A percentile compares a stretch with the other conserved stretches of the same genome.
Evolutionary conservation across 352 stramenopile species (phyloP).

Genomic region (Globisporangium cystogenes): DNA sequence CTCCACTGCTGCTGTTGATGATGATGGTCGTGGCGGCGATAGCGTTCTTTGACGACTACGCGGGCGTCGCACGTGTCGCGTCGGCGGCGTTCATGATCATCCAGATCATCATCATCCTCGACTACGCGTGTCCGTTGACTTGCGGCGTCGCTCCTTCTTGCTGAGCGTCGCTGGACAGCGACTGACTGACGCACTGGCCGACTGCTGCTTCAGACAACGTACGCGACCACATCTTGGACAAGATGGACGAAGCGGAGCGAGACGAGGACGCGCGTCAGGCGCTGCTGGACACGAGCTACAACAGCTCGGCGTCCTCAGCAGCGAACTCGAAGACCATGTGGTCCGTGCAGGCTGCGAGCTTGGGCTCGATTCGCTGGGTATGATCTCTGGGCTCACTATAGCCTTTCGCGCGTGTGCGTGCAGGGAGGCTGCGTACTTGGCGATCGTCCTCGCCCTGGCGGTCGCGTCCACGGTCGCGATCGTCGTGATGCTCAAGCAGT

Average conservation of each 20-base stretch:
- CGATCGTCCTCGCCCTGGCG: constrained; percentile 31
- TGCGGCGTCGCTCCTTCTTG: not conserved
- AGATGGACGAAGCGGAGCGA: constrained; percentile 56
- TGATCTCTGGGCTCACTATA: not conserved
- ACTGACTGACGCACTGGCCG: not conserved
- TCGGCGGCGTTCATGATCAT: constrained; percentile 67
- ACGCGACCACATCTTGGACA: constrained; percentile 56
- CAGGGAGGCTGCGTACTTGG: constrained; percentile 58
- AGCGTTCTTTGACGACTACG: constrained; percentile 71
- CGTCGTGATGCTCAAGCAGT: constrained; percentile 49
- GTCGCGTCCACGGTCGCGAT: constrained; percentile 29
- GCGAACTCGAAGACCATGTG: constrained; percentile 20
- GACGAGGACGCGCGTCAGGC: constrained; percentile 48
- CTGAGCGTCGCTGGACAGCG: no score
- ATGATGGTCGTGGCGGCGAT: no score
- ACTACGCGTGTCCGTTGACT: constrained; percentile 46
- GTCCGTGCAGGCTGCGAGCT: constrained; percentile 1
- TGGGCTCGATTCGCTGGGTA: not conserved
- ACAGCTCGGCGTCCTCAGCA: constrained; percentile 8
- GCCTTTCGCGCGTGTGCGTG: not conserved
- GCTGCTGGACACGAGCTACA: constrained; percentile 33
- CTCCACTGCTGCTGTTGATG: not conserved
- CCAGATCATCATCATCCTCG: constrained; percentile 80
- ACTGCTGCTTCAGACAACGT: constrained; percentile 39
- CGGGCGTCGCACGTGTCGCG: constrained; percentile 46